Evolutionary conservation across 345 rosid genomes (phyloP).

Genomic region (Gossypium anomalum): DNA sequence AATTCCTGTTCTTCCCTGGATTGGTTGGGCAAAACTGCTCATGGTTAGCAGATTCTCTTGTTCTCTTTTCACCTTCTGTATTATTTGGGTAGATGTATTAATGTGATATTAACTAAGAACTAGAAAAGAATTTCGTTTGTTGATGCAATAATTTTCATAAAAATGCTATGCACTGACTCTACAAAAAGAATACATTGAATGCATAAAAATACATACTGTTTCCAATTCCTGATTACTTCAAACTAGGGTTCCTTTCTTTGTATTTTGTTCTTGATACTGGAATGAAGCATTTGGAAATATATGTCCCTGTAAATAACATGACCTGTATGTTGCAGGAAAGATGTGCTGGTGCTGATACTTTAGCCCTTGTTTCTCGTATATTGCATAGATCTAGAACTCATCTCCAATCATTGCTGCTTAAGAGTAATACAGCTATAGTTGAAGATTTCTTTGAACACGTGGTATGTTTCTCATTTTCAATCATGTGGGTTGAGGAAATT

Average conservation of each 20-base stretch:
- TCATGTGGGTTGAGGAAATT: neutral
- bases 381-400: conserved; percentile 84
- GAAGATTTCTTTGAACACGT: conserved; percentile 82
- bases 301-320: conserved; percentile 13
- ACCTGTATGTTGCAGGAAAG: conserved; percentile 72
- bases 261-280: conserved; percentile 1
- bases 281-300: conserved; percentile 8
- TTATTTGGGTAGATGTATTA: neutral
- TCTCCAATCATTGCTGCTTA: conserved; percentile 90
- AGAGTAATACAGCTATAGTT: conserved; percentile 64
- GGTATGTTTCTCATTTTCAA: conserved; percentile 41
- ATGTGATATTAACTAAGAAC: neutral
- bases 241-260: conserved; percentile 3
- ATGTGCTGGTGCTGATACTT: conserved; percentile 77
- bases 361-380: conserved; percentile 77
- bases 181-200: neutral
- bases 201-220: neutral
- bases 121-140: neutral
- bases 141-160: neutral
- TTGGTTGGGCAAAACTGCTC: neutral
- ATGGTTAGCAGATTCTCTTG: neutral
- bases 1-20: neutral
- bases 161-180: neutral
- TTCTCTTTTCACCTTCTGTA: neutral
- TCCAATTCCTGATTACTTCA: conserved; percentile 5